Evolutionary conservation across 2,329 filamentous ascomycete genomes (phyloP), one percentile per base, ranked within the genome.

Genomic region (Penicillium concentricum): DNA sequence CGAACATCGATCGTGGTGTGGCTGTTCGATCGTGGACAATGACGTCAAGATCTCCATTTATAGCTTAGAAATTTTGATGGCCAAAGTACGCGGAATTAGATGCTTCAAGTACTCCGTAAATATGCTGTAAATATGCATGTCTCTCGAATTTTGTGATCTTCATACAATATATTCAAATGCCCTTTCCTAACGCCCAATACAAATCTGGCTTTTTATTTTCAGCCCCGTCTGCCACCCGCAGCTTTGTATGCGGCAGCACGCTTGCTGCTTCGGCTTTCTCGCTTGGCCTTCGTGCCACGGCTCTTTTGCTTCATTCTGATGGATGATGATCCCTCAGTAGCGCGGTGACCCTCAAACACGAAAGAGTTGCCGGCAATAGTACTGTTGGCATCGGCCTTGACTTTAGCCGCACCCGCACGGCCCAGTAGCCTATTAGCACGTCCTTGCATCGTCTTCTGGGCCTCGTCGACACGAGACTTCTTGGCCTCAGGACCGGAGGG

Each of bases 291-390:
- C n/a, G 65, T 68, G 32, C 72, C 73, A 50, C 74, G 72, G 53
- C 72, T 72, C 68, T 76, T 76, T 30, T 65, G 67, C 65, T 72
- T 74, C 35, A 74, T 61, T 41, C 70, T 74, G 50, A 72, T 64
- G 22, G 63, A 65, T 32, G 65, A 67, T 12, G 64, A 64, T 38
- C 66, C 66, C 47, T 72, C 69, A 2, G 68, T 72, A 26, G 78
- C 77, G 28, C 78, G 75, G 54, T 78, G 70, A 18, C 78, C 78
- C 59, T 80, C 78, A 57, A 80, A 79, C 20, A 80, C 72, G 41
- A 77, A 60, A 0, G 70, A 70, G 54, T 71, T 74, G 16, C 61
- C 65, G 5, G 71, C 66, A 55, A 72, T 71, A 13, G 61, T 61
- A 32, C 55, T 65, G 48, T 60, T 67, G 35, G 60, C 66, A n/a